Evolutionary conservation across 805 yeast genomes (phyloP).

Genomic region (Teunomyces lycoperdinae): DNA sequence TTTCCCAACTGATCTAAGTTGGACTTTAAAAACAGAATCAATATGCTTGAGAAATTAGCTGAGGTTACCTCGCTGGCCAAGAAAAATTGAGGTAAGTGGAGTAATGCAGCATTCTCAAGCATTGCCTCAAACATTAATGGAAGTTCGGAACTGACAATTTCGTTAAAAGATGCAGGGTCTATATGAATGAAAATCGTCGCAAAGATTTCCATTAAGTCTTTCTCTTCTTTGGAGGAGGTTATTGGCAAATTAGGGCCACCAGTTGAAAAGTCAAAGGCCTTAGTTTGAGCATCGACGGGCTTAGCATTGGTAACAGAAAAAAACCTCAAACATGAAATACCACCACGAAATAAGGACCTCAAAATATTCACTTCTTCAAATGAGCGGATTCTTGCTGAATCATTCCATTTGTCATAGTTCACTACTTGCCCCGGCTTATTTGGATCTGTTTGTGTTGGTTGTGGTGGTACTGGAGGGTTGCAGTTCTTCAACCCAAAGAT

Average conservation of each 20-base stretch:
- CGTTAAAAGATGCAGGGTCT: conserved; percentile 94
- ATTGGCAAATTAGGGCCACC: conserved; percentile 83
- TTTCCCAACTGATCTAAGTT: conserved; percentile 79
- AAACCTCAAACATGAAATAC: conserved; percentile 74
- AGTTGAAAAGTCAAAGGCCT: conserved; percentile 56
- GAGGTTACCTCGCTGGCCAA: conserved; percentile 93
- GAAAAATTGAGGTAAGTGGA: conserved; percentile 92
- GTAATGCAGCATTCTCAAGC: conserved; percentile 76
- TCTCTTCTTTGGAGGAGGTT: conserved; percentile 86
- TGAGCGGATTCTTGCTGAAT: conserved; percentile 77
- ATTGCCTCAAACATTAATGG: conserved; percentile 74
- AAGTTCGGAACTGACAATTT: conserved; percentile 78
- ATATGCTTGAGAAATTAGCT: conserved; percentile 82
- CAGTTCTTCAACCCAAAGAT: conserved; percentile 86
- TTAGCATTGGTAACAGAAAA: conserved; percentile 61
- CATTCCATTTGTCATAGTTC: conserved; percentile 67
- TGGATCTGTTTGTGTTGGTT: conserved; percentile 46
- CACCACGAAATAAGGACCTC: conserved; percentile 76
- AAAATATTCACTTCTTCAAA: conserved; percentile 80
- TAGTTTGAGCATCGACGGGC: conserved; percentile 22
- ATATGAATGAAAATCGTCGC: conserved; percentile 91
- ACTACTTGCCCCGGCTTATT: conserved; percentile 36
- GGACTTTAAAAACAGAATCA: conserved; percentile 71
- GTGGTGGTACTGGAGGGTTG: conserved; percentile 68
- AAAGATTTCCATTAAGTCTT: conserved; percentile 91